Conservation (phyloP, 208 protist species). For the Crithidia fasciculata region DNA sequence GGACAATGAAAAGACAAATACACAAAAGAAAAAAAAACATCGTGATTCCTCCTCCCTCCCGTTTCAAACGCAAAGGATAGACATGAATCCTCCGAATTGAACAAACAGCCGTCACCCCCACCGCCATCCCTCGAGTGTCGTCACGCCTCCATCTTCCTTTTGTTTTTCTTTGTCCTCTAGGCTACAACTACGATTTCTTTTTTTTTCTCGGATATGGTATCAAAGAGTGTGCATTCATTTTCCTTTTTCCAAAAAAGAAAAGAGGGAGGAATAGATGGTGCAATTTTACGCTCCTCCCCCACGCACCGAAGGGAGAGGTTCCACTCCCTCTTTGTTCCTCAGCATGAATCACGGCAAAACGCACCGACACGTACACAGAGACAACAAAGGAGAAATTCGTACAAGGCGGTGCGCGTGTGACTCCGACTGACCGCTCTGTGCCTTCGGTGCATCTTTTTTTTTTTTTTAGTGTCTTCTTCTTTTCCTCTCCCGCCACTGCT, state of each 20-base stretch:
- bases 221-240: not conserved
- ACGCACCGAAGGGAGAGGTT: too few relatives aligned
- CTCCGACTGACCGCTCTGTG: too few relatives aligned
- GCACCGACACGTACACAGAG: not conserved
- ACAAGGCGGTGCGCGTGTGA: not conserved
- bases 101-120: not conserved
- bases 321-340: too few relatives aligned
- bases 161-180: not conserved
- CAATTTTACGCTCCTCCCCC: not conserved
- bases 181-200: not conserved
- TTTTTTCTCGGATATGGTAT: not conserved
- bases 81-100: not conserved
- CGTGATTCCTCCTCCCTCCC: not conserved
- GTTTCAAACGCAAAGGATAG: not conserved
- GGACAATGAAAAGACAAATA: not conserved
- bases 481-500: not conserved
- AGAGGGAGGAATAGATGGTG: not conserved
- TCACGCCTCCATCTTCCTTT: not conserved
- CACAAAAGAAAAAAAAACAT: not conserved
- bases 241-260: constrained; percentile 16
- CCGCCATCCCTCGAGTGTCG: too few relatives aligned
- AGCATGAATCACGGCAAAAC: too few relatives aligned
- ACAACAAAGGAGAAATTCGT: constrained; percentile 13
- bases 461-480: too few relatives aligned
- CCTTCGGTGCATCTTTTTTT: not conserved